These are phyloP conservation scores for Curvularia lunata DNA, from an alignment of 2,329 filamentous ascomycete species.

Conservation along the genomic window DNA sequence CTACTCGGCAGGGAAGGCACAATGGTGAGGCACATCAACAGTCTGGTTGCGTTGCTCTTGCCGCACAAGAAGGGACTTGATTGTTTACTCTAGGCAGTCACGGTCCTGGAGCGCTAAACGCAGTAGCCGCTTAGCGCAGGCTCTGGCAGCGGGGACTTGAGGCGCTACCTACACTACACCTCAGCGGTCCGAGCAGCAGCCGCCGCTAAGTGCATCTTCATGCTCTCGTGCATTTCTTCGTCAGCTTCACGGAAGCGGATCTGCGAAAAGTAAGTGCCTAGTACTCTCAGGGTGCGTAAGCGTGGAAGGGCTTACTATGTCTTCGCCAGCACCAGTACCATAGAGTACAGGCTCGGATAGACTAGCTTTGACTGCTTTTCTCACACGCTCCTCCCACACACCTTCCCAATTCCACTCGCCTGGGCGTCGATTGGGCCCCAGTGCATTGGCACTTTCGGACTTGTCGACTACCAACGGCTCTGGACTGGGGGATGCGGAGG, in stretches of 20 bases:
- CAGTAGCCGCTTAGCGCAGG: background rate
- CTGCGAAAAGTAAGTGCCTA: conserved; percentile 23
- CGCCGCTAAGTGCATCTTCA: conserved; percentile 39
- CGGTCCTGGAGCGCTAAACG: background rate
- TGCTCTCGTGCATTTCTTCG: conserved; percentile 39
- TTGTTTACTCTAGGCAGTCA: background rate
- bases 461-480: conserved; percentile 23
- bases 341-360: conserved; percentile 81
- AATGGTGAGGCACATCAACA: conserved; percentile 6
- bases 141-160: background rate
- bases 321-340: conserved; percentile 69
- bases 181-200: conserved; percentile 27
- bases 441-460: conserved; percentile 29
- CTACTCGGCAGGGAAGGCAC: conserved; percentile 5
- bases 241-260: conserved; percentile 49
- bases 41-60: conserved; percentile 1
- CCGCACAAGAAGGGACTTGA: background rate
- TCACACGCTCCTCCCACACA: conserved; percentile 91
- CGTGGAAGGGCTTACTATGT: conserved; percentile 64
- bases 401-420: conserved; percentile 98
- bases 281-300: background rate
- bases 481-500: conserved; percentile 35
- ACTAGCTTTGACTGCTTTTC: conserved; percentile 76
- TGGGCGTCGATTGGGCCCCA: conserved; percentile 65
- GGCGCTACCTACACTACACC: conserved; percentile 18